Evolutionary conservation across 257 asterid species (phyloP).

Genomic region (Solanum ahanhuiri): DNA sequence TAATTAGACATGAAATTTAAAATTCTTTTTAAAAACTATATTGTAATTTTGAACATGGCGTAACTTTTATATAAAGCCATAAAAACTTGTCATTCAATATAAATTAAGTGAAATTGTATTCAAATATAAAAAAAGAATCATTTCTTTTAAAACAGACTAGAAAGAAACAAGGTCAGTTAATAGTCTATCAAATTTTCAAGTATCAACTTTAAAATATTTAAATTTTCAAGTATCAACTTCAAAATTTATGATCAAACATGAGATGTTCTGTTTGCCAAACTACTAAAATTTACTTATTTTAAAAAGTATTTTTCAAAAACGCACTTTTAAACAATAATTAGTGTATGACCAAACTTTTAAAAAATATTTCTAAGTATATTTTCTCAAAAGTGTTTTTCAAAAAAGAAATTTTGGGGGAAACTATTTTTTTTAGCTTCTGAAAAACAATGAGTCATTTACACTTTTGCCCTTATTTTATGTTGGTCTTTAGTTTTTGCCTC

Average conservation of each 20-base stretch:
- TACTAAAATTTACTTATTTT: background rate
- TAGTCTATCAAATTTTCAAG: background rate
- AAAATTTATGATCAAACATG: background rate
- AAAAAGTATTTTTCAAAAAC: background rate
- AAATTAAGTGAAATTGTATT: background rate
- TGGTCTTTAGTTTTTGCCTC: background rate
- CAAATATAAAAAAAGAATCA: background rate
- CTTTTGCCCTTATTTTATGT: background rate
- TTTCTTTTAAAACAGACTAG: background rate
- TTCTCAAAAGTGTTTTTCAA: background rate
- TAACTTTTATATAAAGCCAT: background rate
- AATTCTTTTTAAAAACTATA: too few species aligned
- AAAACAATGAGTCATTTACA: background rate
- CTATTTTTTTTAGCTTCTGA: too few species aligned
- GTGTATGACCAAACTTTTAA: too few species aligned
- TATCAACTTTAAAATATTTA: too few species aligned
- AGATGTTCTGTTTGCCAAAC: background rate
- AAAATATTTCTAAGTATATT: background rate
- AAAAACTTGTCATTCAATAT: background rate
- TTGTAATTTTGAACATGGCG: background rate
- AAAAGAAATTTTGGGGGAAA: background rate
- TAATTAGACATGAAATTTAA: too few species aligned
- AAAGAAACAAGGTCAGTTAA: background rate
- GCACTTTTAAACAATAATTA: background rate
- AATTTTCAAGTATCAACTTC: background rate